Conservation (phyloP, 805 yeast species). For the Candida ipomoeae region DNA sequence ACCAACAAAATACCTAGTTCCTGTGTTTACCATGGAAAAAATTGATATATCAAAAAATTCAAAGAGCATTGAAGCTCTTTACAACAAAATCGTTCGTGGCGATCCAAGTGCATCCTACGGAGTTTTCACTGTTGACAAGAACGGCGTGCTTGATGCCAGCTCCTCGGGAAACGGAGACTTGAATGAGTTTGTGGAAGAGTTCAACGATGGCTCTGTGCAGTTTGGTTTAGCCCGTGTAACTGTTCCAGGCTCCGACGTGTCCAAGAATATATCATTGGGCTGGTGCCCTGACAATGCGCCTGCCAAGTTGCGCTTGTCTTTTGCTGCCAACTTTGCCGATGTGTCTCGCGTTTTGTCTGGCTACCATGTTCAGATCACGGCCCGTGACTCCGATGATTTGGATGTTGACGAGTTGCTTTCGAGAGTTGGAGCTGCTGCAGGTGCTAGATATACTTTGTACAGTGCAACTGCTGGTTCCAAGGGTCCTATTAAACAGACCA, state of each 20-base stretch:
- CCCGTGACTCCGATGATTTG: slow-evolving; percentile 90
- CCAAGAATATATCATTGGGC: slow-evolving; percentile 79
- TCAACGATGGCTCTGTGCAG: slow-evolving; percentile 84
- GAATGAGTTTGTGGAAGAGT: slow-evolving; percentile 72
- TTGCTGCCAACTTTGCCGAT: slow-evolving; percentile 73
- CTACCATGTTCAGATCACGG: slow-evolving; percentile 94
- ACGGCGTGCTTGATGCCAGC: slow-evolving; percentile 44
- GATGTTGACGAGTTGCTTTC: slow-evolving; percentile 70
- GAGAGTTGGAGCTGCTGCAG: slow-evolving; percentile 86
- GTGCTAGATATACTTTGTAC: slow-evolving; percentile 68
- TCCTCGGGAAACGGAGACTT: slow-evolving; percentile 62
- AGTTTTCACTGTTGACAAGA: slow-evolving; percentile 69
- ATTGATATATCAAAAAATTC: slow-evolving; percentile 65
- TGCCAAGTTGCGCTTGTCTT: slow-evolving; percentile 64
- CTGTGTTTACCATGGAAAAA: slow-evolving; percentile 42
- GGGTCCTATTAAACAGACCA: slow-evolving; percentile 1
- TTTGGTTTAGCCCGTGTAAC: slow-evolving; percentile 85
- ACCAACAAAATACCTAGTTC: background rate
- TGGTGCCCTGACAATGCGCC: slow-evolving; percentile 99
- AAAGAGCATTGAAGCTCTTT: slow-evolving; percentile 66
- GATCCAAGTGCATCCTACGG: slow-evolving; percentile 70
- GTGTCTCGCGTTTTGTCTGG: slow-evolving; percentile 69
- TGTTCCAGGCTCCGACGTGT: slow-evolving; percentile 88
- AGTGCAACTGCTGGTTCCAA: slow-evolving; percentile 11
- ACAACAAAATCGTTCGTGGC: slow-evolving; percentile 76